Base-by-base conservation (phyloP, 1,284 basidiomycete species). In the Entoloma clypeatum region DNA sequence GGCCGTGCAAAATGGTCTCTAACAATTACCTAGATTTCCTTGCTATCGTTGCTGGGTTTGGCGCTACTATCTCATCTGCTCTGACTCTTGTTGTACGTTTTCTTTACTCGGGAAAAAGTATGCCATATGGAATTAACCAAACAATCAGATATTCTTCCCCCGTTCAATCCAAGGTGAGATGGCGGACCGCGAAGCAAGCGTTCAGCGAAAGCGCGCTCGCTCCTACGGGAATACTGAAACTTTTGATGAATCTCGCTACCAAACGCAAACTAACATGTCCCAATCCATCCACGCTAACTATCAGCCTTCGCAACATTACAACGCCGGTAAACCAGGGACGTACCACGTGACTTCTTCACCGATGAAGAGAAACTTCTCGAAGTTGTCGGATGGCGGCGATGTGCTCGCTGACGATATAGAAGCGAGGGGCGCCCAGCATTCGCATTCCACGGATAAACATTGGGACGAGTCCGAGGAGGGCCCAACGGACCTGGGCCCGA, bases 121-220 rank as follows among this genome's bases (percentile, higher is more conserved):
- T 9, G 19, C 22, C 19, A 27, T 21, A 34, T 22, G 25, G 18
- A 26, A 8, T 3, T 30, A 16, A 42, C 35, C 13, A 21, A 13
- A 6, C 43, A 23, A n/a, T n/a, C 47, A 85, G 82, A 83, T 87
- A 21, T 87, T 87, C 69, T 87, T 87, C 62, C 84, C 85, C 22
- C 80, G 85, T 17, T 82, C 79, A 2, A 69, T 79, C 37, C 74
- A 82, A 56, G 64, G 67, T 29, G 83, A 86, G 60, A 77, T 79
- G 22, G 64, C 69, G 1, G 58, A 61, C 3, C 68, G 64, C n/a
- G 75, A 79, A 36, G 66, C 67, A 7, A 55, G 56, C 1, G 64
- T 58, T 13, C 61, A 65, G 25, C 57, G 60, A 16, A 68, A 60
- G 44, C 55, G 60, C 17, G 54, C 43, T 26, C 57, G 52, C 36